Evolutionary conservation across 2,329 filamentous ascomycete species (phyloP), one percentile per base, ranked within the genome.

Genomic region (Cordyceps cicadae): DNA sequence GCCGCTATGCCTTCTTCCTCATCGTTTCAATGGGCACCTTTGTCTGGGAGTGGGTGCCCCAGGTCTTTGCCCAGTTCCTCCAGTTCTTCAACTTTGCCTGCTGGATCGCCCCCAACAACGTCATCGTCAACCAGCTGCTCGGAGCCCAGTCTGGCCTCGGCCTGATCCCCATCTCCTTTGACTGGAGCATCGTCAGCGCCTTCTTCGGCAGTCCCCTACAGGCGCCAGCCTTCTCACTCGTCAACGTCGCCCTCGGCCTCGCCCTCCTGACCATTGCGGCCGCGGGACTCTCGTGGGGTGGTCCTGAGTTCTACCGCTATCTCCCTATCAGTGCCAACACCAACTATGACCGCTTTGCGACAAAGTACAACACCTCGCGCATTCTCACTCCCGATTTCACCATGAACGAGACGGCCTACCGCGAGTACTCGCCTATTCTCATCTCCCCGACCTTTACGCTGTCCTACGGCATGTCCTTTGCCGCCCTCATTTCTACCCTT

Each of bases 61-160:
- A 81, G 4, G 81, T 81, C 54, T 79, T 87, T 29, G 83, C 81
- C 29, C 81, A 82, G 32, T 83, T 81, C 57, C 72, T 87, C 6
- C 81, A 79, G 55, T 76, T 80, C 39, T 87, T 87, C 67, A 81
- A 82, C 32, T 87, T 82, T 71, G 74, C 81, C 12, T 82, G 80
- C 41, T 87, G 85, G 84, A 83, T 85, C 64, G 80, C 79, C 11
- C 86, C 86, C 2, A 76, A 85, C 39, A 86, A 81, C 63, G 73
- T 83, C 2, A 70, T 84, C 15, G 73, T 88, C 62, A 88, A 88
- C 68, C 85, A 88, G 67, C 67, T 88, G 7, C 88, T 88, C 62
- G 86, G 86, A 3, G 84, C 83, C 6, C 77, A 77, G 59, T 81
- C 81, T 6, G 85, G 86, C 0, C 72, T 88, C 5, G 84, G 81